Percentiles rank a stretch among this genome's conserved stretches.
These are phyloP conservation scores for Debaryomyces sp. DNA, from an alignment of 1,139 yeast species.

Conservation along the genomic window DNA sequence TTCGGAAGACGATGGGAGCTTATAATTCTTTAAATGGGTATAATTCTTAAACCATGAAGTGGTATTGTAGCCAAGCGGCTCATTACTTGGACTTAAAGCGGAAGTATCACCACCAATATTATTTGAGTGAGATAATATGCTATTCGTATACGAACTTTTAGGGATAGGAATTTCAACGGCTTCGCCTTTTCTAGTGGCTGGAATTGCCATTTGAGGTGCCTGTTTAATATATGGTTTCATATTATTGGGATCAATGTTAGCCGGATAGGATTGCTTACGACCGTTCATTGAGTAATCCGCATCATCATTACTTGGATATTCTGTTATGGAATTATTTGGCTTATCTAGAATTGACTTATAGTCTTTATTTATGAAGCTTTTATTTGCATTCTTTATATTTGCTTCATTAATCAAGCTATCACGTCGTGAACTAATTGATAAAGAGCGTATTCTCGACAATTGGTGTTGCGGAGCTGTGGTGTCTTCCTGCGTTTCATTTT, in stretches of 20 bases:
- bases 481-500: conserved; percentile 10
- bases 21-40: conserved; percentile 21
- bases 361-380: conserved; percentile 18
- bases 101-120: conserved; percentile 1
- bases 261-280: not conserved
- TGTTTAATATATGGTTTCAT: conserved; percentile 49
- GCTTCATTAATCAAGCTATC: conserved; percentile 18
- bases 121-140: conserved; percentile 8
- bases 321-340: not conserved
- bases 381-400: conserved; percentile 13
- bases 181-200: conserved; percentile 79
- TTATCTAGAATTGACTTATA: conserved; percentile 1
- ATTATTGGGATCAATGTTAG: conserved; percentile 3
- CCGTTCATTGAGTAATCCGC: conserved; percentile 3
- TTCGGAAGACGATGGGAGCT: conserved; percentile 2
- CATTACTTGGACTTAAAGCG: conserved; percentile 8
- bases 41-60: conserved; percentile 30
- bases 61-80: conserved; percentile 9
- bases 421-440: conserved; percentile 29
- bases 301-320: not conserved
- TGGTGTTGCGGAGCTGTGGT: conserved; percentile 26
- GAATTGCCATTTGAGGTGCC: conserved; percentile 80
- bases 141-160: conserved; percentile 25
- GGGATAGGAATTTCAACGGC: conserved; percentile 66
- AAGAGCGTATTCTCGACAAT: conserved; percentile 33